Conservation (phyloP, 192 early-diverging fungal genomes). For the Irineochytrium annulatum region DNA sequence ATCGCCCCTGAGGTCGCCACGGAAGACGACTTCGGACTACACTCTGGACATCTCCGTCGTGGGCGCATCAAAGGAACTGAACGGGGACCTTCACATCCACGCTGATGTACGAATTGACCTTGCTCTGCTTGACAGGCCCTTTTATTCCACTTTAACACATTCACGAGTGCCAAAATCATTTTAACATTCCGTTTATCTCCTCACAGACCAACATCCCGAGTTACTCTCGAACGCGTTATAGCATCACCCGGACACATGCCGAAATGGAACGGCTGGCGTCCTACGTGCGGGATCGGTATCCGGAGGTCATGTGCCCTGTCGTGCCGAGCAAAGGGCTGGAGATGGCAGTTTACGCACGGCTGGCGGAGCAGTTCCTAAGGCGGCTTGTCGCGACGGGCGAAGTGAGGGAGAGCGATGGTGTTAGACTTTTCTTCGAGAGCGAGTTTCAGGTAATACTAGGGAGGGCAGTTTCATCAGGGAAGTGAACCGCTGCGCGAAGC, state of each 20-base stretch:
- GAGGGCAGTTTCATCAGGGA: slow-evolving; percentile 3
- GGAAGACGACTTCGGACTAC: too few species aligned
- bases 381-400: background rate
- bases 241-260: slow-evolving; percentile 7
- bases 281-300: slow-evolving; percentile 10
- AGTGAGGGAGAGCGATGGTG: background rate
- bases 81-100: background rate
- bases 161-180: too few species aligned
- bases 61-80: background rate
- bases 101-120: background rate
- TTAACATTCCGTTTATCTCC: background rate
- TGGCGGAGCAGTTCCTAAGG: slow-evolving; percentile 2
- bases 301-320: slow-evolving; percentile 20
- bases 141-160: too few species aligned
- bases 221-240: background rate
- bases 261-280: slow-evolving; percentile 25
- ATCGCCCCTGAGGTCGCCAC: too few species aligned
- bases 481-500: too few species aligned
- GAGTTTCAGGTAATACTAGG: slow-evolving; percentile 15
- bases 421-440: slow-evolving; percentile 14
- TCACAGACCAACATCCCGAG: background rate
- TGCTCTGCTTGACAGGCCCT: too few species aligned
- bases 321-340: slow-evolving; percentile 10
- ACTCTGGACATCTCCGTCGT: background rate
- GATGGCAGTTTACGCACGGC: background rate